Conservation (phyloP, 2,329 filamentous ascomycete genomes). For the Fusarium nelsonii region DNA sequence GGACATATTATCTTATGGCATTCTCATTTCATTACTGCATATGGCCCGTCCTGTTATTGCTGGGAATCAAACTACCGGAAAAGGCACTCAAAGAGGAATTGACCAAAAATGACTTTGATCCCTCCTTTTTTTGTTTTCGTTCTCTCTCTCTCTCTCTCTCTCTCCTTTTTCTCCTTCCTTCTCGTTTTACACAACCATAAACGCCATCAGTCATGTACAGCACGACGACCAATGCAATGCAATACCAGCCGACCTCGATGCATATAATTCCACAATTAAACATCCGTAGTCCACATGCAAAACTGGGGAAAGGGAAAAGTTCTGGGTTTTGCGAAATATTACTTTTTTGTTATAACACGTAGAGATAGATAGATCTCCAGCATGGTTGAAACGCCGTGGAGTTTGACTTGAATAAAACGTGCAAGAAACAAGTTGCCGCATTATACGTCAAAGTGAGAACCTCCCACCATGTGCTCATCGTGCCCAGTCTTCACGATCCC, state of each 20-base stretch:
- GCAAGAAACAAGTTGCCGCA: conserved; percentile 31
- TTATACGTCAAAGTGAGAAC: conserved; percentile 74
- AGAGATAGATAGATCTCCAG: conserved; percentile 40
- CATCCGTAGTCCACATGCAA: conserved; percentile 46
- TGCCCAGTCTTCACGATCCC: conserved; percentile 70
- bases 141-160: background rate
- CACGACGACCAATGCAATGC: conserved; percentile 49
- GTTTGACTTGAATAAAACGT: conserved; percentile 38
- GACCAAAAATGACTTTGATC: conserved; percentile 19
- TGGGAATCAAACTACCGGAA: conserved; percentile 35
- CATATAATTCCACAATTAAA: conserved; percentile 54
- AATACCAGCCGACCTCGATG: conserved; percentile 48
- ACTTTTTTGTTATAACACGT: conserved; percentile 48
- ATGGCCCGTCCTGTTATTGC: conserved; percentile 33
- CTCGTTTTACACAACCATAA: conserved; percentile 45
- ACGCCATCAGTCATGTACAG: conserved; percentile 48
- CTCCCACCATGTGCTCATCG: conserved; percentile 74
- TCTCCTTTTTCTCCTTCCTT: background rate
- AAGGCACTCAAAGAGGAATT: conserved; percentile 19
- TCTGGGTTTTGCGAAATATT: conserved; percentile 46
- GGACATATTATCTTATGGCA: conserved; percentile 18
- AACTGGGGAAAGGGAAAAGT: conserved; percentile 21
- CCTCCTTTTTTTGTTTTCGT: conserved; percentile 8
- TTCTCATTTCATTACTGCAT: conserved; percentile 45
- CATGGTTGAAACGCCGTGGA: conserved; percentile 45